Evolutionary conservation across 2,329 filamentous ascomycete genomes (phyloP).

Genomic region (Paradendryphiella salina): DNA sequence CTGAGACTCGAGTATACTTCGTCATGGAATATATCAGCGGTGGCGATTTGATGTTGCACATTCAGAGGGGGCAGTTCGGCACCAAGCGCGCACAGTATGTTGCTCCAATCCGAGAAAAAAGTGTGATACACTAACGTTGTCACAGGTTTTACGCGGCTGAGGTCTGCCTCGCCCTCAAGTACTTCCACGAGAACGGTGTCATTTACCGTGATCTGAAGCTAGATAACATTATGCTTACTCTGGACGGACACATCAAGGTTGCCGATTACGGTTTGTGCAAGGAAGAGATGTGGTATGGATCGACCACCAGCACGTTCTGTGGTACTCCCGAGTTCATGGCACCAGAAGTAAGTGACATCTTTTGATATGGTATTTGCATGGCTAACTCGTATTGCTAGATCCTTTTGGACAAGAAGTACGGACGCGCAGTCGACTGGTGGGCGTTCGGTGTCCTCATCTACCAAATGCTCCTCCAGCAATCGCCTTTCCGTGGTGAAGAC

Average conservation of each 20-base stretch:
- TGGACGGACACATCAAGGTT: conserved; percentile 98
- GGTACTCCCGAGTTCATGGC: conserved; percentile 99
- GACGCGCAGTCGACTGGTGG: conserved; percentile 98
- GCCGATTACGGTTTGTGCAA: conserved; percentile 98
- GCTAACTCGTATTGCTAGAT: conserved; percentile 61
- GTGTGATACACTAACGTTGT: conserved; percentile 17
- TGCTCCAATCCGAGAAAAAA: neutral
- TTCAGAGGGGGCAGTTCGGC: conserved; percentile 94
- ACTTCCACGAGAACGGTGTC: conserved; percentile 99
- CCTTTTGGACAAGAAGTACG: conserved; percentile 96
- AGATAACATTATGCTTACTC: conserved; percentile 87
- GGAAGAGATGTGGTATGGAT: conserved; percentile 99
- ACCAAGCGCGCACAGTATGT: conserved; percentile 92
- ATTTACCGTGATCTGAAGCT: conserved; percentile 87
- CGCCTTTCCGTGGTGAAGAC: conserved; percentile 96
- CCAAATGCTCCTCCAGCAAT: conserved; percentile 99
- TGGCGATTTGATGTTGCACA: conserved; percentile 98
- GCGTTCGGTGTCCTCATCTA: conserved; percentile 98
- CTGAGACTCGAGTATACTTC: conserved; percentile 96
- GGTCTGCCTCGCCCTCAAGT: conserved; percentile 95
- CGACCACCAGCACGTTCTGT: conserved; percentile 96
- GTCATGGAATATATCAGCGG: conserved; percentile 99
- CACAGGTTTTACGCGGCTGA: conserved; percentile 91
- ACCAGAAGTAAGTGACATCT: conserved; percentile 70
- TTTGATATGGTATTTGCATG: neutral